Conservation (phyloP, 805 yeast genomes). For the Metschnikowia lochheadii region DNA sequence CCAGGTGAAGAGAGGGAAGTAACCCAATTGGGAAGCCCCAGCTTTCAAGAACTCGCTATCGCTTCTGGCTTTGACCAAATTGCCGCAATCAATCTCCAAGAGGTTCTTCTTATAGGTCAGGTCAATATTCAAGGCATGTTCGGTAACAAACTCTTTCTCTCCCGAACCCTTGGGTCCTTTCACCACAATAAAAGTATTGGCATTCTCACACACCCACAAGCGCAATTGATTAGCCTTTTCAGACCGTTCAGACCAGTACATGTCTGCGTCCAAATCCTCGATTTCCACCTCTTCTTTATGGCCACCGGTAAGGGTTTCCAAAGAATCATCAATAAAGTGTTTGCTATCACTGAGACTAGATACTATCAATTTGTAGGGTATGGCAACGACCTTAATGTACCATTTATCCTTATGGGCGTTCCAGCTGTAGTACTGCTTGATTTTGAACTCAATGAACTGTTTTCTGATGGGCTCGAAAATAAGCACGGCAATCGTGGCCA, state of each 20-base stretch:
- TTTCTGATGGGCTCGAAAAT: slow-evolving; percentile 92
- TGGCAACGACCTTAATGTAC: slow-evolving; percentile 23
- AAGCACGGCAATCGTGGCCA: slow-evolving; percentile 78
- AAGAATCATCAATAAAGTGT: slow-evolving; percentile 33
- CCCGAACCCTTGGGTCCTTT: slow-evolving; percentile 97
- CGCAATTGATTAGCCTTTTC: slow-evolving; percentile 65
- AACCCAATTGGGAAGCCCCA: slow-evolving; percentile 77
- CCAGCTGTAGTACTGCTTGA: slow-evolving; percentile 56
- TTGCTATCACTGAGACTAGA: slow-evolving; percentile 30
- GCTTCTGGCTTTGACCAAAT: slow-evolving; percentile 64
- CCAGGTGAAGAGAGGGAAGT: slow-evolving; percentile 94
- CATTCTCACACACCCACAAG: slow-evolving; percentile 82
- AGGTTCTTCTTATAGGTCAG: slow-evolving; percentile 41
- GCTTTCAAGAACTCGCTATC: slow-evolving; percentile 65
- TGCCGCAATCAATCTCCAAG: slow-evolving; percentile 75
- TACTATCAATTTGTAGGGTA: slow-evolving; percentile 25
- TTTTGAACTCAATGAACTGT: slow-evolving; percentile 68
- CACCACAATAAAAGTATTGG: slow-evolving; percentile 84
- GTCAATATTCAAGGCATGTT: slow-evolving; percentile 58
- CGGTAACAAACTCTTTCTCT: slow-evolving; percentile 71
- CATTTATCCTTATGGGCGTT: slow-evolving; percentile 40
- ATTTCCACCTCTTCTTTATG: slow-evolving; percentile 15
- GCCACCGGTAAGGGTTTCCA: slow-evolving; percentile 10
- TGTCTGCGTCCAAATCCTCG: slow-evolving; percentile 20
- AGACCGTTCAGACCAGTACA: slow-evolving; percentile 67